These are phyloP conservation scores for Nicotiana tomentosiformis DNA, from an alignment of 257 asterid species.

Conservation along the genomic window DNA sequence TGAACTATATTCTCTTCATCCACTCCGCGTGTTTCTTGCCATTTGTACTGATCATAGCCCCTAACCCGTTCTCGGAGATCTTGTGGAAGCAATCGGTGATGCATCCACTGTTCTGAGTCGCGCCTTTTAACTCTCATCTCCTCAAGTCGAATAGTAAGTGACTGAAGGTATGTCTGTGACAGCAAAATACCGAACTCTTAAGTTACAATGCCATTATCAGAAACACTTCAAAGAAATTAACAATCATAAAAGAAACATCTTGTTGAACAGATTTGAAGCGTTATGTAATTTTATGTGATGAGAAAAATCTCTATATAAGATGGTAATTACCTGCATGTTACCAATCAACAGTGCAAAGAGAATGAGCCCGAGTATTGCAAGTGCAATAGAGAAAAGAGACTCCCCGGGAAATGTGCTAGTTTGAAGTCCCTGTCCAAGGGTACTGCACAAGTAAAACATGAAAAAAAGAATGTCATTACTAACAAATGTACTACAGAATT, in stretches of 20 bases:
- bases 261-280: neutral
- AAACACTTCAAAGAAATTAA: neutral
- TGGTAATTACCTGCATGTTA: constrained; percentile 75
- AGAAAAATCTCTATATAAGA: neutral
- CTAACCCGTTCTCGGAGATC: constrained; percentile 83
- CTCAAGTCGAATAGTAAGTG: constrained; percentile 78
- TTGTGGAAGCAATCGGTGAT: constrained; percentile 80
- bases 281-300: neutral
- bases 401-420: constrained; percentile 96
- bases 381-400: constrained; percentile 74
- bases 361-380: constrained; percentile 76
- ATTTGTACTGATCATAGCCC: constrained; percentile 87
- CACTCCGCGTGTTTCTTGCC: constrained; percentile 92
- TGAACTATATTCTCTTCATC: constrained; percentile 89
- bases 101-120: constrained; percentile 99
- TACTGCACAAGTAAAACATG: constrained; percentile 37
- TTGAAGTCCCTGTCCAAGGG: constrained; percentile 92
- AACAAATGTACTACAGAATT: neutral
- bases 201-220: neutral
- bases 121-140: constrained; percentile 91
- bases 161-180: constrained; percentile 89
- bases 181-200: neutral
- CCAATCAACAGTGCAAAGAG: constrained; percentile 94
- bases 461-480: neutral
- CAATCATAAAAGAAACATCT: neutral